Conservation (phyloP, 441 rosid species). For the Bruguiera hainesii region DNA sequence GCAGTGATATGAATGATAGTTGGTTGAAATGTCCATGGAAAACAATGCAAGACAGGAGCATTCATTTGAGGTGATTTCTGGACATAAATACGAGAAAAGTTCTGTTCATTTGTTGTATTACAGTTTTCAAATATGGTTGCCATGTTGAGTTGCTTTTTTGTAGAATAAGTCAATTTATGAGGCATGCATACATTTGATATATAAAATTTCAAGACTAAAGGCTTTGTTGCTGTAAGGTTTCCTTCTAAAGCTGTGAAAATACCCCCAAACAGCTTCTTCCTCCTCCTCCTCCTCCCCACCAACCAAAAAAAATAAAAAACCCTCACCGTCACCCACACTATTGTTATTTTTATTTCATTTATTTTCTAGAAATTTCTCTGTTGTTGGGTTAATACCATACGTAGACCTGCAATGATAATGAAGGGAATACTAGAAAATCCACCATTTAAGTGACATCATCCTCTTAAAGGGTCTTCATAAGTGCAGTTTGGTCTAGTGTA, state of each 20-base stretch:
- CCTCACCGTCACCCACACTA: constrained; percentile 1
- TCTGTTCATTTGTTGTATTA: constrained; percentile 35
- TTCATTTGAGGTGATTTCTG: constrained; percentile 34
- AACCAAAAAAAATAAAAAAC: neutral
- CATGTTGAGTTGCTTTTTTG: constrained; percentile 30
- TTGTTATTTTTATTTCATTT: neutral
- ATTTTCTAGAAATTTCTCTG: constrained; percentile 6
- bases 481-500: constrained; percentile 18
- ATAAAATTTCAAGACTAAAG: constrained; percentile 35
- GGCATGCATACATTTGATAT: constrained; percentile 18
- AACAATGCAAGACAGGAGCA: constrained; percentile 28
- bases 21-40: constrained; percentile 17
- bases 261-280: too few species aligned
- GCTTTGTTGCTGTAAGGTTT: constrained; percentile 16
- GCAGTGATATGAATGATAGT: constrained; percentile 18
- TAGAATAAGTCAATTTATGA: constrained; percentile 36
- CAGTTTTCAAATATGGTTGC: constrained; percentile 26
- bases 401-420: neutral
- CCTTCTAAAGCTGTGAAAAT: neutral
- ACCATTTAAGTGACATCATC: constrained; percentile 11
- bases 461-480: constrained; percentile 24
- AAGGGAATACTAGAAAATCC: constrained; percentile 14
- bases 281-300: too few species aligned
- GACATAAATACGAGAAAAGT: constrained; percentile 43
- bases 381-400: neutral